Evolutionary conservation across 331 rosid genomes (phyloP), one percentile per base, ranked within the genome.

Genomic region (Dryas integrifolia): DNA sequence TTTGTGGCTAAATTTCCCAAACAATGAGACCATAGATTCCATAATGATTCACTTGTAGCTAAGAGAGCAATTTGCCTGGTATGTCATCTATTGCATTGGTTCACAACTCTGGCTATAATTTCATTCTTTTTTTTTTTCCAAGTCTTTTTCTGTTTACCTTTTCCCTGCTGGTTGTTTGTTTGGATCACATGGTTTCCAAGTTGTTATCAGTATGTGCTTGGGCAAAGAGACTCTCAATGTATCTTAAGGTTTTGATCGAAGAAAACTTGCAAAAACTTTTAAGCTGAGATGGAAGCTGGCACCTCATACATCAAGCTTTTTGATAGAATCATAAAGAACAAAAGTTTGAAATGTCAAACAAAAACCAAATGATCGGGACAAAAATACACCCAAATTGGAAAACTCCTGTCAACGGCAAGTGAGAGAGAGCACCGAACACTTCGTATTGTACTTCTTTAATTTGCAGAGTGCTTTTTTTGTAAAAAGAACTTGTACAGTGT

Each of bases 121-220:
- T 78, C 84, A 70, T 83, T 83, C 85, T 81, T 83, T 83, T 85
- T 79, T 73, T 79, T 81, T 30, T 74, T 75, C 68, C 39, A 7
- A 24, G 40, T 63, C 65, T 63, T 79, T 70, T 89, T 87, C 86
- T 87, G 84, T 79, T 80, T 79, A 82, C 89, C 85, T 52, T 79
- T 59, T 85, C 83, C 59, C 66, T 15, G 61, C 82, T 81, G 88
- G 83, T 89, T 83, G 69, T 80, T 85, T 74, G 35, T 82, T 86
- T 74, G 65, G 65, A 65, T 72, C 58, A 14, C 52, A 73, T 82
- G 85, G 79, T 83, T 74, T 65, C 66, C 47, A 51, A 76, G 76
- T 50, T 80, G 61, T 71, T 85, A 81, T 79, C 86, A 62, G 38
- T 77, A 68, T 72, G 52, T 70, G 77, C 74, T 79, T 60, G 72